Evolutionary conservation across 352 stramenopile species (phyloP), one percentile per base, ranked within the genome.

Genomic region (Pythium folliculosum): DNA sequence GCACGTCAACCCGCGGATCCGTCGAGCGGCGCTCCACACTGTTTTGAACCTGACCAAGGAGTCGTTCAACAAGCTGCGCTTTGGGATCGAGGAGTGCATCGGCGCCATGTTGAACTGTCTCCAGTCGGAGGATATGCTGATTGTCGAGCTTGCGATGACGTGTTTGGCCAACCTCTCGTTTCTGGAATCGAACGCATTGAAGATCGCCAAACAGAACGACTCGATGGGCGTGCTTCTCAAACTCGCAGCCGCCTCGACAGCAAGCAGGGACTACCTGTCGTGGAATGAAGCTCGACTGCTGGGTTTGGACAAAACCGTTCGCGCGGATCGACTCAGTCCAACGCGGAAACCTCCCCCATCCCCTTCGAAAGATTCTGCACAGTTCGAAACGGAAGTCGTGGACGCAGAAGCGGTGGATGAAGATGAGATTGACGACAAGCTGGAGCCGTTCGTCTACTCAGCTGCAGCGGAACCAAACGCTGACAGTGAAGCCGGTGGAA

Each of bases 61-160:
- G 58, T 90, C 86, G 0, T 91, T 92, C 55, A 92, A 92, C 69
- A 92, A 92, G 61, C 65, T 88, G 5, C 82, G 82, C 12, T 94
- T 91, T 27, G 83, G 84, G 0, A 72, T 89, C 9, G 65, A 69
- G 10, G 78, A 86, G 45, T 88, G 84, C 44, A 63, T 91, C 13
- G 70, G 80, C 30, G 81, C 81, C 8, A 65, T 94, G 27, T 54
- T 91, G 17, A 37, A 27, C 9, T 84, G 77, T 22, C 45, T 94
- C 2, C 58, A 81, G 48, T 81, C 74, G 0, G 76, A 91, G 30
- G 86, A 94, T 57, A 67, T 92, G 48, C 55, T 82, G 12, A 75
- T 90, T 40, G 75, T 92, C 22, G 82, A 94, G 56, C 57, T 91
- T 19, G 81, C 79, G 0, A 73, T 85, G 37, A 85, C 77, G 2